A percentile compares a stretch with the other conserved stretches of the same genome.
These are phyloP conservation scores for Chaetomiaceae sp. DNA, from an alignment of 2,329 filamentous ascomycete genomes.

Conservation along the genomic window DNA sequence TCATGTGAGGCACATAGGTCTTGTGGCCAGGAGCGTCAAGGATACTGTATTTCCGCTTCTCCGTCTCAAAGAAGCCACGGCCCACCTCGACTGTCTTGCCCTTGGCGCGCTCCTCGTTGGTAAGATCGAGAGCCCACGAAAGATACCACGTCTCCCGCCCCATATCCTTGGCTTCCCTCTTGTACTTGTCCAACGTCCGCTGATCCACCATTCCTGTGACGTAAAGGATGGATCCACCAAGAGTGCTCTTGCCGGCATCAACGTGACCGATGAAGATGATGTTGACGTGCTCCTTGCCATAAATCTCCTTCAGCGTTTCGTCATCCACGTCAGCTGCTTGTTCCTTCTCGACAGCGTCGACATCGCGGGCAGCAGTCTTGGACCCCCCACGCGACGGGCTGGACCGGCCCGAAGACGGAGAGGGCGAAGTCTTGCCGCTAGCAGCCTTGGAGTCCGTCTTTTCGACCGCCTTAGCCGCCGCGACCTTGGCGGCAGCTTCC, in stretches of 20 bases:
- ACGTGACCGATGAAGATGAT: conserved; percentile 70
- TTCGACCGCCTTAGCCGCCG: conserved; percentile 83
- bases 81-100: conserved; percentile 98
- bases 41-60: conserved; percentile 93
- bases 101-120: conserved; percentile 91
- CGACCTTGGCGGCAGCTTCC: conserved; percentile 76
- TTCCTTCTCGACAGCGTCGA: conserved; percentile 79
- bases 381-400: conserved; percentile 66
- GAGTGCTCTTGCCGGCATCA: conserved; percentile 94
- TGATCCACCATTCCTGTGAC: conserved; percentile 99
- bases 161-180: conserved; percentile 90
- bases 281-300: conserved; percentile 89
- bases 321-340: conserved; percentile 69
- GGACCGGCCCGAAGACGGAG: conserved; percentile 76
- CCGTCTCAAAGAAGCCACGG: conserved; percentile 92
- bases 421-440: conserved; percentile 72
- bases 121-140: conserved; percentile 96
- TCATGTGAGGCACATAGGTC: conserved; percentile 97
- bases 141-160: conserved; percentile 98
- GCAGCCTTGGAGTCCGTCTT: conserved; percentile 72
- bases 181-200: conserved; percentile 97
- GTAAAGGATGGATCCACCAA: conserved; percentile 90
- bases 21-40: conserved; percentile 97
- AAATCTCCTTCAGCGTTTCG: conserved; percentile 84
- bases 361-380: conserved; percentile 57